These are phyloP conservation scores for Chalciporus pseudorubinellus DNA, from an alignment of 768 basidiomycete species.

Conservation along the genomic window DNA sequence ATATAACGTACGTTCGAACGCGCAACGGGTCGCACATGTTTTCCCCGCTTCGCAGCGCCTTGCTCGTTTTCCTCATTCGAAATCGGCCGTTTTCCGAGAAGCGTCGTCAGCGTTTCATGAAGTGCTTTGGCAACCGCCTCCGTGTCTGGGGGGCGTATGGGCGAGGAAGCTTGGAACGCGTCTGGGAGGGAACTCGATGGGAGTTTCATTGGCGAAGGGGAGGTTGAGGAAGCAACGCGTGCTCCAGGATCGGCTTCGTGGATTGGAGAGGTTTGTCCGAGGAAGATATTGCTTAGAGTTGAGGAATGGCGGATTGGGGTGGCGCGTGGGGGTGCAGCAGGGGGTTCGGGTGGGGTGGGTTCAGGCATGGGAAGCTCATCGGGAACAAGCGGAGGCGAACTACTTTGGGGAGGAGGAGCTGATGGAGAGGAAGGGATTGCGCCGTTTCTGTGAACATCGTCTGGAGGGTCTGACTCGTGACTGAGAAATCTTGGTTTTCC, in stretches of 20 bases:
- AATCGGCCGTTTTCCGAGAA: slow-evolving; percentile 65
- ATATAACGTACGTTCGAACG: slow-evolving; percentile 34
- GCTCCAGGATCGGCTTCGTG: slow-evolving; percentile 22
- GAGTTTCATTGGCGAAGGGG: slow-evolving; percentile 53
- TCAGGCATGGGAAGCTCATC: slow-evolving; percentile 5
- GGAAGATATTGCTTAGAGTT: not conserved
- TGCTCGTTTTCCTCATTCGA: slow-evolving; percentile 38
- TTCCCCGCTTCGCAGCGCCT: slow-evolving; percentile 28
- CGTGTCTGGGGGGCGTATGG: slow-evolving; percentile 39
- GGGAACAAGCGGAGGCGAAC: slow-evolving; percentile 20
- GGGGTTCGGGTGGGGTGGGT: not conserved
- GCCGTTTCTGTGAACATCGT: not conserved
- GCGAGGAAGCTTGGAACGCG: slow-evolving; percentile 19
- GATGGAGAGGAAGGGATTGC: slow-evolving; percentile 16
- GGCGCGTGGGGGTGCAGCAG: not conserved
- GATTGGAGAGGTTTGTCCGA: slow-evolving; percentile 4
- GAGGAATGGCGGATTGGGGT: not conserved
- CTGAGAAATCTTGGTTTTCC: slow-evolving; percentile 37
- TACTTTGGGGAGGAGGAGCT: slow-evolving; percentile 26
- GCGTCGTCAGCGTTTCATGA: slow-evolving; percentile 63
- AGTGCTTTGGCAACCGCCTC: slow-evolving; percentile 54
- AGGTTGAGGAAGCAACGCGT: slow-evolving; percentile 54
- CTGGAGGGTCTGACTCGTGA: slow-evolving; percentile 20
- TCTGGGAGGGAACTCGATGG: slow-evolving; percentile 16
- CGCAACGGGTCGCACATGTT: slow-evolving; percentile 38